Evolutionary conservation across 805 yeast species (phyloP).

Genomic region (Candida berthetii): DNA sequence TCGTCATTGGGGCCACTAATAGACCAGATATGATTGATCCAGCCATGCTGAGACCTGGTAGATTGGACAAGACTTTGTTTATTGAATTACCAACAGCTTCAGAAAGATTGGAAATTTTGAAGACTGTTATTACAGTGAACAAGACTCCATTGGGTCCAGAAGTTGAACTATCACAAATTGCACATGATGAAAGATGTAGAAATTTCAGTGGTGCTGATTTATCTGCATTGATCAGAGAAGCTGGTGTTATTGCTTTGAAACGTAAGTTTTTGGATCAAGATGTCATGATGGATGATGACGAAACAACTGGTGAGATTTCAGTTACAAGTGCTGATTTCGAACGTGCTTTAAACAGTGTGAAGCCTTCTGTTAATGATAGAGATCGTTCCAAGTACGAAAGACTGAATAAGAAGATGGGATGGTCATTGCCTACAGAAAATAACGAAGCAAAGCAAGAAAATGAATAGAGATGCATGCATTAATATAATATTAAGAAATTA

Average conservation of each 20-base stretch:
- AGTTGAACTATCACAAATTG: conserved; percentile 58
- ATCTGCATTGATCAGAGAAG: conserved; percentile 86
- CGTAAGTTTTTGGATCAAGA: conserved; percentile 59
- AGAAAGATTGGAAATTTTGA: conserved; percentile 79
- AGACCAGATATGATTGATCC: conserved; percentile 98
- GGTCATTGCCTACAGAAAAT: conserved; percentile 42
- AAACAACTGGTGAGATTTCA: conserved; percentile 33
- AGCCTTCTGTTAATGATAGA: conserved; percentile 85
- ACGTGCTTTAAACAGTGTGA: conserved; percentile 64
- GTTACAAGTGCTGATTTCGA: conserved; percentile 68
- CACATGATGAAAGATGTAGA: conserved; percentile 73
- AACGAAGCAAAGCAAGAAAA: conserved; percentile 8
- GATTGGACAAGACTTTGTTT: conserved; percentile 87
- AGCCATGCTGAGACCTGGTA: conserved; percentile 96
- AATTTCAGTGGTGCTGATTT: conserved; percentile 96
- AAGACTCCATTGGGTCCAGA: conserved; percentile 65
- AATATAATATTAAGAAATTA: conserved; percentile 2
- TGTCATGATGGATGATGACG: conserved; percentile 35
- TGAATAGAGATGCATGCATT: not conserved
- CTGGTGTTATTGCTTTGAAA: conserved; percentile 85
- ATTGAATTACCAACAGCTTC: conserved; percentile 79
- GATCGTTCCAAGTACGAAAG: conserved; percentile 76
- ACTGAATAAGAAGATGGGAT: conserved; percentile 68
- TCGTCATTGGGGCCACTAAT: conserved; percentile 94
- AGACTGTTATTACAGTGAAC: conserved; percentile 64